Base-by-base conservation (phyloP, 1,139 yeast species). In the Zygoascus sp. region DNA sequence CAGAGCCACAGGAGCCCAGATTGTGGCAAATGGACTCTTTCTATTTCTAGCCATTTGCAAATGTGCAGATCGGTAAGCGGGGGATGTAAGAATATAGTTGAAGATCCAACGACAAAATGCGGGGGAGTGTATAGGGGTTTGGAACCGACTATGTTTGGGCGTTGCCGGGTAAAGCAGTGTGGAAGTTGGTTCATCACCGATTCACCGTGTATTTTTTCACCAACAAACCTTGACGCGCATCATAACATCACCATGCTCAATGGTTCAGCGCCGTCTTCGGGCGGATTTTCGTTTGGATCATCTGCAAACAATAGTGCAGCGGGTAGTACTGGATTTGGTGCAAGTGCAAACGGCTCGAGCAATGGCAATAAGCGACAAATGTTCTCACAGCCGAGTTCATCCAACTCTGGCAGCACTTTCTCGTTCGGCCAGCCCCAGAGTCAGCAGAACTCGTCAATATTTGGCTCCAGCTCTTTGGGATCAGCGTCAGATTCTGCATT, bases 1-100 rank as follows among this genome's bases (percentile, higher is more conserved):
- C 10, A 38, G n/a, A 19, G 46, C 37, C 3, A 38, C 32, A 6
- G 43, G 43, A 20, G 39, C 39, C 25, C 17, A n/a, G 9, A 20
- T 21, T 4, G 25, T 19, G 15, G 9, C 2, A 9, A 19, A 7
- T 10, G 39, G 15, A 13, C 27, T 19, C 20, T 21, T 35, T n/a
- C 39, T 19, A 20, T 21, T 21, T 6, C 25, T 19, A 10, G 23
- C 37, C 37, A 34, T 34, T 3, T 3, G 6, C 13, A 7, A 30
- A 13, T 8, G 8, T n/a, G 3, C 16, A 3, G 13, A 13, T 30
- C 2, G 5, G 17, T 9, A 13, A 15, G 5, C 16, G 17, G 13
- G n/a, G 9, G 15, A 4, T 11, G 11, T 11, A 5, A 30, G 15
- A 15, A 11, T 30, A 13, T 7, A 5, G 3, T 11, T 15, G 17